Evolutionary conservation across 805 yeast genomes (phyloP).

Genomic region (Schizosaccharomyces japonicus): DNA sequence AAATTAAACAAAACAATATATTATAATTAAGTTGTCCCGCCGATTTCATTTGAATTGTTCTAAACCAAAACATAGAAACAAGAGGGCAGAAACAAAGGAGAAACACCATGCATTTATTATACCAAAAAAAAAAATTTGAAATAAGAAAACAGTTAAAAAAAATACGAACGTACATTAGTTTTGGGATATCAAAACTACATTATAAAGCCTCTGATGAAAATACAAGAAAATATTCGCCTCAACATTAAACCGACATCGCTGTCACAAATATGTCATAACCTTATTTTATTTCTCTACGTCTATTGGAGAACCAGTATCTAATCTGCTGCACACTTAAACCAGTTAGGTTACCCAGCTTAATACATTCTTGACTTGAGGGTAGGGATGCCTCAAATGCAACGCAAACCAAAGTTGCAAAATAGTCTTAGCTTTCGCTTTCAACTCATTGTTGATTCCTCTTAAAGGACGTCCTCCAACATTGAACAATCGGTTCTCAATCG

Average conservation of each 20-base stretch:
- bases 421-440: background rate
- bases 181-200: background rate
- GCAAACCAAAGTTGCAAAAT: background rate
- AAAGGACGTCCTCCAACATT: background rate
- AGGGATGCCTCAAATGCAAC: background rate
- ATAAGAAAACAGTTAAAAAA: background rate
- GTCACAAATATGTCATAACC: background rate
- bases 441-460: background rate
- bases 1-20: background rate
- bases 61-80: background rate
- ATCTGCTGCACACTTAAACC: background rate
- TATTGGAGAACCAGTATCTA: background rate
- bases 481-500: background rate
- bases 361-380: background rate
- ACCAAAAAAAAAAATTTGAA: background rate
- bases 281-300: background rate
- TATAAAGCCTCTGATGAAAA: background rate
- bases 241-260: background rate
- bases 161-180: background rate
- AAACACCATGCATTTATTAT: background rate
- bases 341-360: background rate
- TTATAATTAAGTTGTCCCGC: background rate
- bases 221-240: background rate
- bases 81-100: background rate
- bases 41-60: too few relatives aligned